Percentiles rank a stretch among this genome's conserved stretches.
phyloP scores from a whole-genome alignment of 163 green algal species.

The Scenedesmus sp. region DNA sequence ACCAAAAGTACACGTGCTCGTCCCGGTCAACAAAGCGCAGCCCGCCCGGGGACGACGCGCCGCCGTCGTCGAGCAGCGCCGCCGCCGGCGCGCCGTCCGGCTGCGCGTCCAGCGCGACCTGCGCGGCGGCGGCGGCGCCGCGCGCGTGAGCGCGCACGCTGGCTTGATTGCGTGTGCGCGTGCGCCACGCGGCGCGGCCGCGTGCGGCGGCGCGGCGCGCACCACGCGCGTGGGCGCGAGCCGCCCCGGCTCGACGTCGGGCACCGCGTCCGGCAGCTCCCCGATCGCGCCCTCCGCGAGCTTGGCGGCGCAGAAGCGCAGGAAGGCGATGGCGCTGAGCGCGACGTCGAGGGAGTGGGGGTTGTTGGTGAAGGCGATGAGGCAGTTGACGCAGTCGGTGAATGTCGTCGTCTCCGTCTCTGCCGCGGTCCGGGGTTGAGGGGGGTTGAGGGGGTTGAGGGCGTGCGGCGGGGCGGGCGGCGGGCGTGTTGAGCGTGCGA shows the following conservation, averaged over 20 bases:
- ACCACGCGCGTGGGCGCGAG: slow-evolving; percentile 29
- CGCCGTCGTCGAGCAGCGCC: no score
- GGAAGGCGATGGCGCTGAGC: slow-evolving; percentile 96
- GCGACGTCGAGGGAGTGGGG: slow-evolving; percentile 87
- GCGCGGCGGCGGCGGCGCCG: no score
- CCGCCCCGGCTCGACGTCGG: slow-evolving; percentile 1
- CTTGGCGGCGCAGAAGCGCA: slow-evolving; percentile 95
- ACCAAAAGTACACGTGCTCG: slow-evolving; percentile 98
- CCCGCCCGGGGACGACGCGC: no score
- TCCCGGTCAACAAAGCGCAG: slow-evolving; percentile 91
- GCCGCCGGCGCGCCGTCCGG: not conserved
- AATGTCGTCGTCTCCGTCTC: slow-evolving; percentile 96
- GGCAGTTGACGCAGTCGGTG: slow-evolving; percentile 99
- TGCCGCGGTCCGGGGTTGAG: slow-evolving; percentile 28
- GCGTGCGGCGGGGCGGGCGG: not conserved
- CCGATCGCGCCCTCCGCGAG: slow-evolving; percentile 62
- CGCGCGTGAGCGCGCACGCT: no score
- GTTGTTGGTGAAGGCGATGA: slow-evolving; percentile 99
- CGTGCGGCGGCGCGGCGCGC: no score
- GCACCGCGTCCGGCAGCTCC: slow-evolving; percentile 32
- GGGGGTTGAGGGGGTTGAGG: not conserved
- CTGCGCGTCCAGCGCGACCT: slow-evolving; percentile 9
- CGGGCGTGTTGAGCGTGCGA: no score
- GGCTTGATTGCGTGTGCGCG: no score
- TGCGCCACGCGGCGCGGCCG: no score